Conservation (phyloP, 2,329 filamentous ascomycete genomes). For the Trichoderma polysporum region DNA sequence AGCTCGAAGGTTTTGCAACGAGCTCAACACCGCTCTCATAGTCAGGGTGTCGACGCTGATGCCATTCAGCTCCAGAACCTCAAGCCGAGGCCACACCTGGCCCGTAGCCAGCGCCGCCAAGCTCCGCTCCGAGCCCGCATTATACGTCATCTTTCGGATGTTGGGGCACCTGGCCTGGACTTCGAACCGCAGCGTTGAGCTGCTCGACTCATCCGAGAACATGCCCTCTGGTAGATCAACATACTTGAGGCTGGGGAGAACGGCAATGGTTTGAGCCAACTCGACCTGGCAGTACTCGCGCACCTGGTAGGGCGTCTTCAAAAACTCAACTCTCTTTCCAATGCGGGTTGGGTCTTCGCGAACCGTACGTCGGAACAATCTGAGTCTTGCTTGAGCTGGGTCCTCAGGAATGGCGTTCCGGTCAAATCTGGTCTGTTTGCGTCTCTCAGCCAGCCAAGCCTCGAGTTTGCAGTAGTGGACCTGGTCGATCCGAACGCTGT, state of each 20-base stretch:
- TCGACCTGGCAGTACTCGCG: conserved; percentile 82
- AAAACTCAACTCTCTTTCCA: conserved; percentile 68
- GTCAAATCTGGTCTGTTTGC: conserved; percentile 71
- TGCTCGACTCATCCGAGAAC: conserved; percentile 76
- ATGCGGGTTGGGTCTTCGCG: conserved; percentile 70
- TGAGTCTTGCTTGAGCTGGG: conserved; percentile 71
- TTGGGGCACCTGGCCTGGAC: conserved; percentile 80
- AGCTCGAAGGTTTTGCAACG: conserved; percentile 66
- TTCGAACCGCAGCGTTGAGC: conserved; percentile 75
- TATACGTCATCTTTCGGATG: conserved; percentile 86
- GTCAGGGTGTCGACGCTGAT: conserved; percentile 69
- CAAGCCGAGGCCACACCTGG: conserved; percentile 66
- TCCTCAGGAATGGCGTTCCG: conserved; percentile 80
- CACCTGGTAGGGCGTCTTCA: conserved; percentile 95
- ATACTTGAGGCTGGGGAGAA: conserved; percentile 80
- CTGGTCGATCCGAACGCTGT: conserved; percentile 86
- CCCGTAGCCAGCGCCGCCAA: conserved; percentile 68
- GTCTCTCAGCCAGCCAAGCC: conserved; percentile 73
- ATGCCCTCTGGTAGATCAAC: conserved; percentile 89
- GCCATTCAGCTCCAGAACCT: conserved; percentile 68
- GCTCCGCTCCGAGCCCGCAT: conserved; percentile 72
- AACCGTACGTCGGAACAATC: conserved; percentile 77
- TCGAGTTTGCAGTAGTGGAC: conserved; percentile 94
- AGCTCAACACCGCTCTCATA: conserved; percentile 68
- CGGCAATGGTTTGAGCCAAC: conserved; percentile 80